Evolutionary conservation across 2,329 filamentous ascomycete genomes (phyloP), one percentile per base, ranked within the genome.

Genomic region (Beauveria australis): DNA sequence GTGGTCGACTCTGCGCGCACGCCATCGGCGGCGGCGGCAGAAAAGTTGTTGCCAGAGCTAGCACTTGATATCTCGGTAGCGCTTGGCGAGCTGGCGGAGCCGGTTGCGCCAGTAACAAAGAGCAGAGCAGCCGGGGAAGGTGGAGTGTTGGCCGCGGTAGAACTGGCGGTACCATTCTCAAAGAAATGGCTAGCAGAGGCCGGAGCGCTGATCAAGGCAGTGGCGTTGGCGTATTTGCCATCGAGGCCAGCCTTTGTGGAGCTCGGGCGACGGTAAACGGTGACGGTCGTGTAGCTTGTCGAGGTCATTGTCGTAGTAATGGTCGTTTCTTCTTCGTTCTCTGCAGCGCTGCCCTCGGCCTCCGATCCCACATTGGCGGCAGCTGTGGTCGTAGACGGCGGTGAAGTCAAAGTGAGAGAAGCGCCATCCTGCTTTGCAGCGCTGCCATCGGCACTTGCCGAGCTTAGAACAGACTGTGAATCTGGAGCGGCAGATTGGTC

Each of bases 301-400:
- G 51, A 48, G n/a, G 52, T 61, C 44, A 55, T 55, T 24, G 59
- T 61, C 41, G 43, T 55, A 22, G 58, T 60, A 28, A 33, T 40
- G 1, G 59, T 61, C 16, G 48, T 8, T 33, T 44, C 18, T 3
- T 37, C 40, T 26, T 52, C 55, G 28, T 24, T 59, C 26, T 59
- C 40, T 0, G 37, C n/a, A 5, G 44, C 16, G 9, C 12, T 41
- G 22, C 22, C n/a, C 24, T 48, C 12, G 33, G 12, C 18, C 10
- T 51, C 30, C 18, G 37, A 44, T 49, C 33, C 46, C 19, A 37
- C 14, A 37, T 26, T 6, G 43, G 53, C 41, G 30, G 53, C 53
- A 18, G 33, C 33, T 37, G 41, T 55, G 41, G 14, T 22, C 16
- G 53, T 41, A 37, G 18, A 16, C 5, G 26, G 41, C 5, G 28